Percentiles rank a stretch among this genome's conserved stretches.
These are phyloP conservation scores for Larix kaempferi DNA, from an alignment of 75 land plant species.

Conservation along the genomic window DNA sequence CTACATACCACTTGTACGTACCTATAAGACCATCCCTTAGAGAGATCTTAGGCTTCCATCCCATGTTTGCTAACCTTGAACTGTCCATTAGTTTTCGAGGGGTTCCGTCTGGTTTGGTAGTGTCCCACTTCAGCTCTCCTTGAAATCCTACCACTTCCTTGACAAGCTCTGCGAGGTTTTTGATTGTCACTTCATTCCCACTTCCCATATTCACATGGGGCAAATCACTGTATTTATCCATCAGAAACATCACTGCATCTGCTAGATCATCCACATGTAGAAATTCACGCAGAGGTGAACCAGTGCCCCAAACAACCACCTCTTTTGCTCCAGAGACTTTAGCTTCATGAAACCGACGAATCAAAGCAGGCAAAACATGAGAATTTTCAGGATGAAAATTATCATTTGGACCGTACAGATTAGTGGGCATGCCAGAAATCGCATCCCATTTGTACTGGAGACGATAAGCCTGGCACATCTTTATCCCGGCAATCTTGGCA, in stretches of 20 bases:
- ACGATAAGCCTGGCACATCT: conserved; percentile 94
- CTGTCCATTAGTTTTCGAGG: conserved; percentile 98
- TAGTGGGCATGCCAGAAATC: conserved; percentile 96
- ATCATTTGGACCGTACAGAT: conserved; percentile 93
- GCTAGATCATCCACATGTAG: conserved; percentile 97
- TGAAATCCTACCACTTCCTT: conserved; percentile 92
- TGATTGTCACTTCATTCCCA: conserved; percentile 91
- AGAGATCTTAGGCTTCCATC: conserved; percentile 80
- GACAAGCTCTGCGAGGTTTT: conserved; percentile 93
- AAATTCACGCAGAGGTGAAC: conserved; percentile 90
- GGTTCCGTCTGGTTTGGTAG: conserved; percentile 95
- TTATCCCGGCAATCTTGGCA: conserved; percentile 97
- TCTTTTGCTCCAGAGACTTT: conserved; percentile 61
- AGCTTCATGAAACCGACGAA: conserved; percentile 93
- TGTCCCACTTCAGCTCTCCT: conserved; percentile 88
- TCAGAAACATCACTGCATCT: conserved; percentile 79
- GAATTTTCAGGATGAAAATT: conserved; percentile 99
- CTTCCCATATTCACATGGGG: conserved; percentile 95
- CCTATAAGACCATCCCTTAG: conserved; percentile 78
- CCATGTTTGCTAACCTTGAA: conserved; percentile 58
- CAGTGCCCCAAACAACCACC: conserved; percentile 98
- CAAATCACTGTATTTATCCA: conserved; percentile 75
- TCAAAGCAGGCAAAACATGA: conserved; percentile 89
- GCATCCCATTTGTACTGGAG: conserved; percentile 84
- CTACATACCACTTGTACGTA: conserved; percentile 91